These are phyloP conservation scores for Pogostemon cablin DNA, from an alignment of 257 asterid species.

Conservation along the genomic window DNA sequence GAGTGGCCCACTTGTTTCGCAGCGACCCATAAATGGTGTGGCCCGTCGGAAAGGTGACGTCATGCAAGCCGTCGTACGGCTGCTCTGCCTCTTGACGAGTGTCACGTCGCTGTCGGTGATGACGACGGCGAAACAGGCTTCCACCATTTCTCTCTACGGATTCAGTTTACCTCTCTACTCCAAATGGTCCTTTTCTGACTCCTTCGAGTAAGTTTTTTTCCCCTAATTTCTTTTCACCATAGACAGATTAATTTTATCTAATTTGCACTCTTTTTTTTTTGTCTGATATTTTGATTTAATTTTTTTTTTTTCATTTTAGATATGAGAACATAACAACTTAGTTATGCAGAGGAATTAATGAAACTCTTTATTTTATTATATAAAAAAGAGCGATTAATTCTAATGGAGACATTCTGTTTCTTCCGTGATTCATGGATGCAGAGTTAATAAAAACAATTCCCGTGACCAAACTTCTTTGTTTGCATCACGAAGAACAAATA, in stretches of 20 bases:
- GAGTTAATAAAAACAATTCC: constrained; percentile 36
- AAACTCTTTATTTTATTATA: background rate
- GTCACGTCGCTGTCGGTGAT: constrained; percentile 64
- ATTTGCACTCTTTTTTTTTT: too few species aligned
- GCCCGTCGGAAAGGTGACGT: constrained; percentile 45
- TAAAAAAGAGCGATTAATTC: background rate
- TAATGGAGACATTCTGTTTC: constrained; percentile 21
- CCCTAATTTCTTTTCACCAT: background rate
- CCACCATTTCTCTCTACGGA: constrained; percentile 74
- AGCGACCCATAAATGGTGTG: background rate
- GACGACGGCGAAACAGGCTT: constrained; percentile 68
- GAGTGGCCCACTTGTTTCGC: constrained; percentile 36
- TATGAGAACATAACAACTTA: background rate
- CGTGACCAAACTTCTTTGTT: constrained; percentile 38
- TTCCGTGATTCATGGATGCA: constrained; percentile 29
- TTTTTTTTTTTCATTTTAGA: too few species aligned
- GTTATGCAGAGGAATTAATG: background rate
- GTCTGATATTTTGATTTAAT: too few species aligned
- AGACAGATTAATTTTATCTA: too few species aligned
- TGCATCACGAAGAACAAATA: constrained; percentile 12
- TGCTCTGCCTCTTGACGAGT: constrained; percentile 57
- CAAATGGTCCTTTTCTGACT: constrained; percentile 85
- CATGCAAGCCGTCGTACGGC: constrained; percentile 50
- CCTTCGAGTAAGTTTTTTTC: constrained; percentile 59
- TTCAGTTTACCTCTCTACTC: constrained; percentile 68